These are phyloP conservation scores for Penicillium sumatraense DNA, from an alignment of 2,329 filamentous ascomycete species.

Conservation along the genomic window DNA sequence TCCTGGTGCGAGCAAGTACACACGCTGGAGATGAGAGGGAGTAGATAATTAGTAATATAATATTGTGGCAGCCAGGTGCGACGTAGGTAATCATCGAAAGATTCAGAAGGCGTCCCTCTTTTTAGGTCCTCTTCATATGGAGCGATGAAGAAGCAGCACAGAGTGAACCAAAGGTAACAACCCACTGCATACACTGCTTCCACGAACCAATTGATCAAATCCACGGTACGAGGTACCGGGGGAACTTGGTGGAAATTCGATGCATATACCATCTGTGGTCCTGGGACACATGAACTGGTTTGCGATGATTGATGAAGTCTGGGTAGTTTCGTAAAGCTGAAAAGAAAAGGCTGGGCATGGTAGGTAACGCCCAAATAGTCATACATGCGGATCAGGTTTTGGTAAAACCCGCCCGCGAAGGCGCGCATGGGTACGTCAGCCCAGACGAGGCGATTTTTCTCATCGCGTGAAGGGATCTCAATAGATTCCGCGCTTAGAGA, in stretches of 20 bases:
- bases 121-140: constrained; percentile 33
- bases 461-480: constrained; percentile 18
- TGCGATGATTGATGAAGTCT: constrained; percentile 9
- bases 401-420: constrained; percentile 59
- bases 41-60: constrained; percentile 56
- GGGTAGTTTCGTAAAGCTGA: constrained; percentile 51
- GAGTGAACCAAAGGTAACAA: constrained; percentile 60
- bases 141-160: constrained; percentile 56
- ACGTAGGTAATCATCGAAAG: constrained; percentile 55
- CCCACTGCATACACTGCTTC: constrained; percentile 52
- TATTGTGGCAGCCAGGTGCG: constrained; percentile 56
- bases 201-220: constrained; percentile 45
- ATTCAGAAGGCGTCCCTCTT: constrained; percentile 41
- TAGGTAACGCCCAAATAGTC: constrained; percentile 57
- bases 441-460: constrained; percentile 31
- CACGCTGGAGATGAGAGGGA: constrained; percentile 60
- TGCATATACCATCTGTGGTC: constrained; percentile 57
- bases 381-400: constrained; percentile 62
- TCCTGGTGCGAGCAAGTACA: constrained; percentile 59
- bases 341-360: constrained; percentile 58
- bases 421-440: constrained; percentile 59
- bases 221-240: constrained; percentile 43
- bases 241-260: constrained; percentile 59
- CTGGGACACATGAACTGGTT: constrained; percentile 12
- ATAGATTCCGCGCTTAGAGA: constrained; percentile 53